phyloP scores from a whole-genome alignment of 2,329 filamentous ascomycete species.

The Knufia petricola region DNA sequence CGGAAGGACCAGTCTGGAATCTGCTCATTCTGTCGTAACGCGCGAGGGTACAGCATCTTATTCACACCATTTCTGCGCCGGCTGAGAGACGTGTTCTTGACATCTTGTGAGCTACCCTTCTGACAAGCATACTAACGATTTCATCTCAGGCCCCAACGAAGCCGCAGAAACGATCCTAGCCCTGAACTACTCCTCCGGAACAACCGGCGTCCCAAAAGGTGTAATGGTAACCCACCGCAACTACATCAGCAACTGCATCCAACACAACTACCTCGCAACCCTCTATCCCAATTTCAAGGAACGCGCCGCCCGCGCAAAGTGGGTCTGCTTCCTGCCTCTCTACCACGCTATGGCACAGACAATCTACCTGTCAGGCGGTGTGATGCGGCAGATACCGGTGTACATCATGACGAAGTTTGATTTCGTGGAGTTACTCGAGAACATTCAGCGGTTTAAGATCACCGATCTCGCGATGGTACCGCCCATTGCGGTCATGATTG shows the following conservation, averaged over 20 bases:
- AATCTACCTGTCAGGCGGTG: slow-evolving; percentile 53
- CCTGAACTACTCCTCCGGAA: slow-evolving; percentile 66
- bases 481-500: slow-evolving; percentile 62
- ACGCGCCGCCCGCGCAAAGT: slow-evolving; percentile 33
- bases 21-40: no score
- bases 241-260: slow-evolving; percentile 55
- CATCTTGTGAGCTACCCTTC: no score
- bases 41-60: no score
- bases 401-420: slow-evolving; percentile 75
- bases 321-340: slow-evolving; percentile 64
- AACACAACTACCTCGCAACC: slow-evolving; percentile 20
- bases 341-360: slow-evolving; percentile 68
- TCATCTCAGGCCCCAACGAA: slow-evolving; percentile 27
- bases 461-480: slow-evolving; percentile 60
- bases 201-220: slow-evolving; percentile 74
- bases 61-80: no score
- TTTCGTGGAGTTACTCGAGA: slow-evolving; percentile 59
- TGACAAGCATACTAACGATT: not conserved
- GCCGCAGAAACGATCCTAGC: slow-evolving; percentile 39
- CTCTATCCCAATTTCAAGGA: slow-evolving; percentile 42
- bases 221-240: slow-evolving; percentile 72
- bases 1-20: no score
- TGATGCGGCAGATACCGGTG: slow-evolving; percentile 51
- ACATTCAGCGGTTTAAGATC: slow-evolving; percentile 59
- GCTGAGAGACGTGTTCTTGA: no score